Percentiles rank a stretch among this genome's conserved stretches.
Evolutionary conservation across 257 asterid genomes (phyloP).

Genomic region (Anisodus acutangulus): DNA sequence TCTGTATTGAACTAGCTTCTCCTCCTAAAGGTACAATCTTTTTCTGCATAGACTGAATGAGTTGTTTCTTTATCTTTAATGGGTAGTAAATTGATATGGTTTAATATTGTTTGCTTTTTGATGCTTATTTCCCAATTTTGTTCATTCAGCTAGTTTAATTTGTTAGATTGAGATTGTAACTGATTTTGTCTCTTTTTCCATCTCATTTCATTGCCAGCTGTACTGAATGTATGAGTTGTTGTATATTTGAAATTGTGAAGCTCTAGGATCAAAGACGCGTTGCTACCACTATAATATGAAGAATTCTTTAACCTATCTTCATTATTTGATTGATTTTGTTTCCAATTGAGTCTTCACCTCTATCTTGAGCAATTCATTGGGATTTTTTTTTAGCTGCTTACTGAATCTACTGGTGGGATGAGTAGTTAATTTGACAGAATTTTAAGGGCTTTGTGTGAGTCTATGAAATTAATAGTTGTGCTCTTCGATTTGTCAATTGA

Average conservation of each 20-base stretch:
- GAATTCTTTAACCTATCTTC: background rate
- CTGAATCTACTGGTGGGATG: background rate
- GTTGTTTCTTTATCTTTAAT: too few relatives aligned
- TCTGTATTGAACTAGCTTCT: background rate
- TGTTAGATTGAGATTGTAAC: background rate
- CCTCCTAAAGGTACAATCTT: background rate
- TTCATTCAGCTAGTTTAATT: too few relatives aligned
- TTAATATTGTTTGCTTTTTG: background rate
- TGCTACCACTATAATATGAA: background rate
- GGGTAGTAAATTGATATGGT: too few relatives aligned
- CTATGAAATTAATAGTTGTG: background rate
- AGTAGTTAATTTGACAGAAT: background rate
- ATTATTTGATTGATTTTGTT: background rate
- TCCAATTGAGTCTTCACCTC: background rate
- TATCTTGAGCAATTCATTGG: background rate
- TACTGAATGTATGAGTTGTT: background rate
- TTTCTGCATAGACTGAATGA: too few relatives aligned
- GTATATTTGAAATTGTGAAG: background rate
- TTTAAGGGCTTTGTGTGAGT: background rate
- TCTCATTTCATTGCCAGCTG: background rate
- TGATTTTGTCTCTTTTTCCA: background rate
- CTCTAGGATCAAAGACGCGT: background rate
- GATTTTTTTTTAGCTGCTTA: background rate
- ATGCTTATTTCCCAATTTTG: background rate
- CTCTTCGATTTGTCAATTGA: background rate